Percentiles rank a stretch among this genome's conserved stretches.
These are phyloP conservation scores for Hirsutella thompsonii DNA, from an alignment of 2,329 filamentous ascomycete species.

Conservation along the genomic window DNA sequence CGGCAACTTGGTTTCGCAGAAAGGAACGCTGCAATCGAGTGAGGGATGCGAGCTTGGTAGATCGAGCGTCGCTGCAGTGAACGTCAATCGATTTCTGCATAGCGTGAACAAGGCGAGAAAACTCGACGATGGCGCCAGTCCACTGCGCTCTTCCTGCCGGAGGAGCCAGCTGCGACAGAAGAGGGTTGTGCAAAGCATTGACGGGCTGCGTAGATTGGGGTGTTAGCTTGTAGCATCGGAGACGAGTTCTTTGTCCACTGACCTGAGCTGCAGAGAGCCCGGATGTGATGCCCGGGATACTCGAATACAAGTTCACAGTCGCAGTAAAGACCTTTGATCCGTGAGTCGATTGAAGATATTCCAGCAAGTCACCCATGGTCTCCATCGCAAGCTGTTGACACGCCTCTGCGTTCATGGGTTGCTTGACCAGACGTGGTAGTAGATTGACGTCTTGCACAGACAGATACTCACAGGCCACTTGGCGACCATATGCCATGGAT, in stretches of 20 bases:
- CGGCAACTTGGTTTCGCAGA: slow-evolving; percentile 38
- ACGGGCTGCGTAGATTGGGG: slow-evolving; percentile 35
- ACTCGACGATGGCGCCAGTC: slow-evolving; percentile 39
- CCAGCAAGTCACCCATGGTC: slow-evolving; percentile 12
- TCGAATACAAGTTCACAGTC: slow-evolving; percentile 22
- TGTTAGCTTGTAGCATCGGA: neutral
- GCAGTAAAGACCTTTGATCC: slow-evolving; percentile 16
- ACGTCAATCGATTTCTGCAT: slow-evolving; percentile 27
- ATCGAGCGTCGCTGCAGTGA: slow-evolving; percentile 27
- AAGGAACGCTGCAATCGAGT: slow-evolving; percentile 49
- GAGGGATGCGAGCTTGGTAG: slow-evolving; percentile 37
- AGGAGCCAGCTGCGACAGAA: slow-evolving; percentile 33
- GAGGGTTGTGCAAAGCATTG: slow-evolving; percentile 46
- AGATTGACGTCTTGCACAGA: slow-evolving; percentile 31
- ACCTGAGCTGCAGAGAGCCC: slow-evolving; percentile 19
- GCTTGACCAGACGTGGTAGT: slow-evolving; percentile 20
- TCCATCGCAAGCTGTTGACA: slow-evolving; percentile 3
- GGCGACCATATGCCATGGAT: slow-evolving; percentile 13
- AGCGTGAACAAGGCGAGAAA: slow-evolving; percentile 28
- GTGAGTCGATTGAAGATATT: slow-evolving; percentile 18
- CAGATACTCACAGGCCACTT: slow-evolving; percentile 31
- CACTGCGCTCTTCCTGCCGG: slow-evolving; percentile 25
- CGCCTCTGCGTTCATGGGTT: slow-evolving; percentile 5
- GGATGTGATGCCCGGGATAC: slow-evolving; percentile 14
- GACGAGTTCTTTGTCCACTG: neutral